Base-by-base conservation (phyloP, 768 basidiomycete species). In the Lentinus brumalis region DNA sequence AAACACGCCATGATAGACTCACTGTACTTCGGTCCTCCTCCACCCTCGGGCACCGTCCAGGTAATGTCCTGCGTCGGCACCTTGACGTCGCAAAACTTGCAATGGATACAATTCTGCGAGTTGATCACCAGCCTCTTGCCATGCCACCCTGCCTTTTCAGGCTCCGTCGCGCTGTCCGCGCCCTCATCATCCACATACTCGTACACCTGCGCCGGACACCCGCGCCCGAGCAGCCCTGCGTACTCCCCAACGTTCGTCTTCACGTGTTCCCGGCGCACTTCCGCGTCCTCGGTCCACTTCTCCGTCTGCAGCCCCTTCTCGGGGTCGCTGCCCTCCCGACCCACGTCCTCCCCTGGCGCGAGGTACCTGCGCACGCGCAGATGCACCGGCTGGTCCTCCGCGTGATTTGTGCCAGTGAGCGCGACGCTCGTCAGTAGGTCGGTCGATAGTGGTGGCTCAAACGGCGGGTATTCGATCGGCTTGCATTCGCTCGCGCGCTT, bases 1-100 rank as follows among this genome's bases (percentile, higher is more conserved):
- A 55, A 7, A 45, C 1, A 7, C 14, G 29, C 5, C 3, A 31
- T 44, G 15, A 31, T 2, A 55, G 14, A 60, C 84, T 65, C 67
- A 96, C 95, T 91, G 71, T 97, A 98, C 74, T 96, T 96, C 40
- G 96, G 96, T 53, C 96, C 96, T 35, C 96, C 96, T 12, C 94
- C 91, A 11, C 96, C 96, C 76, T 98, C 95, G 0, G 97, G 97
- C 0, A 97, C 94, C 5, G 87, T 89, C 96, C 96, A 98, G 15
- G 89, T 92, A 66, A 99, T 97, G 73, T 98, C 96, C 71, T 97
- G 93, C 2, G 94, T 94, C 3, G 96, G 96, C 4, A 91, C 91
- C 77, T 99, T 98, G 77, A 99, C 87, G 62, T 95, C 94, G 72
- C 96, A 99, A 45, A 97, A 79, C 75, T 96, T 97, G 79, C 94